These are phyloP conservation scores for Wickerhamomyces canadensis DNA, from an alignment of 805 yeast species.

Conservation along the genomic window DNA sequence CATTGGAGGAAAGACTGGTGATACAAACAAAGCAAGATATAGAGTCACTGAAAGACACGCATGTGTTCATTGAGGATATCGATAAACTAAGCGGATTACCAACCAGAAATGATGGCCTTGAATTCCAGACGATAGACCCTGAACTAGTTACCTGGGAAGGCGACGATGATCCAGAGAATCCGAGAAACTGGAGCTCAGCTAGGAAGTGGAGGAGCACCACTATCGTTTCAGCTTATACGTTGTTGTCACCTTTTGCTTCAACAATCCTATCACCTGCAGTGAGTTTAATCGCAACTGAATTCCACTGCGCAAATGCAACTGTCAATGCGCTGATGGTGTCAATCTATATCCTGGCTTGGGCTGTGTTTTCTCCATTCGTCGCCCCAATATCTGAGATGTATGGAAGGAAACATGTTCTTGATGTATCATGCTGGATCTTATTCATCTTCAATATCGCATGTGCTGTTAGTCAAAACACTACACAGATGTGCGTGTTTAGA, in stretches of 20 bases:
- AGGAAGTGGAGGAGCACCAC: constrained; percentile 39
- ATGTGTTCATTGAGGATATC: too few relatives aligned
- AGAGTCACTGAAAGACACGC: too few relatives aligned
- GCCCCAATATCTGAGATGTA: constrained; percentile 59
- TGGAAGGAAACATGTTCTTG: constrained; percentile 50
- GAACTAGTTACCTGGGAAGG: constrained; percentile 68
- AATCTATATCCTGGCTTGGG: constrained; percentile 60
- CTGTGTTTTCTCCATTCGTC: constrained; percentile 52
- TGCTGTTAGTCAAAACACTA: constrained; percentile 46
- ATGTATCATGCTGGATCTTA: constrained; percentile 43
- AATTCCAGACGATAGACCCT: constrained; percentile 51
- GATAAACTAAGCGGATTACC: constrained; percentile 22
- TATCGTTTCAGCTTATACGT: constrained; percentile 50
- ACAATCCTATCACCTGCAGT: constrained; percentile 60
- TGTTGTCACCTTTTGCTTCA: constrained; percentile 57
- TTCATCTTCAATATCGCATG: constrained; percentile 51
- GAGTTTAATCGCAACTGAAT: constrained; percentile 37
- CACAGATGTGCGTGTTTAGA: constrained; percentile 53
- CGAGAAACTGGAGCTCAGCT: constrained; percentile 50
- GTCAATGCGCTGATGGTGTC: constrained; percentile 46
- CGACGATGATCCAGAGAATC: constrained; percentile 54
- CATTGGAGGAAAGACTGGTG: constrained; percentile 21
- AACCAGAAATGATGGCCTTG: constrained; percentile 41
- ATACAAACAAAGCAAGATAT: neutral
- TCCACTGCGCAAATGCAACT: constrained; percentile 35